A percentile compares a stretch with the other conserved stretches of the same genome.
Conservation (phyloP, 495 filamentous ascomycete genomes). For the Chaetomium cochliodes region DNA sequence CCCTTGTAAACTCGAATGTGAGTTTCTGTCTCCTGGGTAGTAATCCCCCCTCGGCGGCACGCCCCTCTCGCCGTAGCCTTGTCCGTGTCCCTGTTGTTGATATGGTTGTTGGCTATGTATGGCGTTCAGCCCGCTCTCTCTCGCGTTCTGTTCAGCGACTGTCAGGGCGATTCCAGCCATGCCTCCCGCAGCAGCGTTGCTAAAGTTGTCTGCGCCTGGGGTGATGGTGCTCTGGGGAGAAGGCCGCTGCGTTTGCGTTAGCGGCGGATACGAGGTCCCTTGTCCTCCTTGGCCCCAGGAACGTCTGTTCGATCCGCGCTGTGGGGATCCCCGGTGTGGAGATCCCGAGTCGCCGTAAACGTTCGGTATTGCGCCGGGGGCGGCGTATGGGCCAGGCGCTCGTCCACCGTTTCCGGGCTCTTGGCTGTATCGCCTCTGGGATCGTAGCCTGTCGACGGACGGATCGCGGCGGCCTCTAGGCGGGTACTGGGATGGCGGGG, state of each 20-base stretch:
- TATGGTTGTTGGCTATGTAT: conserved; percentile 52
- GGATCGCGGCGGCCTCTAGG: conserved; percentile 47
- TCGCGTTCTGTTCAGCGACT: conserved; percentile 68
- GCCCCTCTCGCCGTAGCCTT: conserved; percentile 22
- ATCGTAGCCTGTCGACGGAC: conserved; percentile 42
- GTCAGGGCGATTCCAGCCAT: conserved; percentile 73
- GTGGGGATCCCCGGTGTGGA: conserved; percentile 28
- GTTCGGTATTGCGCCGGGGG: conserved; percentile 16
- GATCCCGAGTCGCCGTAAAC: conserved; percentile 24
- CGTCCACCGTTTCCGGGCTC: conserved; percentile 21
- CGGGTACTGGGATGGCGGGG: conserved; percentile 29
- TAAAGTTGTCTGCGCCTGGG: conserved; percentile 73
- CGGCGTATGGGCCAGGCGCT: conserved; percentile 23
- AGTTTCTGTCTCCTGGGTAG: conserved; percentile 15
- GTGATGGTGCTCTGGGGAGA: conserved; percentile 53
- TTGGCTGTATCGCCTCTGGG: conserved; percentile 40
- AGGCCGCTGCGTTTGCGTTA: conserved; percentile 11
- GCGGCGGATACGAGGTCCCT: conserved; percentile 26
- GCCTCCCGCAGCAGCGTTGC: conserved; percentile 67
- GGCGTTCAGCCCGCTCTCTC: conserved; percentile 72
- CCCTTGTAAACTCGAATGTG: conserved; percentile 30
- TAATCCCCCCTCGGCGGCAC: conserved; percentile 25
- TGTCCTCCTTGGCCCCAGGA: conserved; percentile 37
- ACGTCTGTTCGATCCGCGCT: conserved; percentile 32
- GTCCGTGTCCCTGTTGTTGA: conserved; percentile 37